Conservation (phyloP, 352 stramenopile species). For the Pythium aquatile region DNA sequence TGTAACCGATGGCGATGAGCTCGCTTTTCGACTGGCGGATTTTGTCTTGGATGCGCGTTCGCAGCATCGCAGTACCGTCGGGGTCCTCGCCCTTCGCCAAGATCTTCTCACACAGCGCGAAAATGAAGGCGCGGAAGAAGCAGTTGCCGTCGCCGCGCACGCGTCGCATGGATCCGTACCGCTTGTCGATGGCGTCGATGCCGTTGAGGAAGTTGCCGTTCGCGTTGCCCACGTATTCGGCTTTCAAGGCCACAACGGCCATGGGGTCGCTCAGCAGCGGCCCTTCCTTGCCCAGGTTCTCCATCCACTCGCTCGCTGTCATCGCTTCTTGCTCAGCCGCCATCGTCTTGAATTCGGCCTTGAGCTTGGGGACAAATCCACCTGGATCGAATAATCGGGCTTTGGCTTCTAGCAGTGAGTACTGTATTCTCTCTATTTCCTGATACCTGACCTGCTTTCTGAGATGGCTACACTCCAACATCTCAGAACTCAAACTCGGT, state of each 20-base stretch:
- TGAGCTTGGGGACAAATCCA: not conserved
- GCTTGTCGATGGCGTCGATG: slow-evolving; percentile 58
- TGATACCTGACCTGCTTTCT: slow-evolving; percentile 13
- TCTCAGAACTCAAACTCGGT: slow-evolving; percentile 11
- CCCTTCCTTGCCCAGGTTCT: slow-evolving; percentile 13
- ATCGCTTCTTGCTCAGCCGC: slow-evolving; percentile 2
- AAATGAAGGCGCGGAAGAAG: slow-evolving; percentile 91
- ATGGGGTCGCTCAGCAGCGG: slow-evolving; percentile 61
- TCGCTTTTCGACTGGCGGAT: slow-evolving; percentile 71
- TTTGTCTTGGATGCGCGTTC: slow-evolving; percentile 46
- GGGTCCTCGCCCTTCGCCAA: slow-evolving; percentile 32
- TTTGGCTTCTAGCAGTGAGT: not conserved
- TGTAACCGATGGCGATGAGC: slow-evolving; percentile 86
- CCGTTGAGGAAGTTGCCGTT: slow-evolving; percentile 73
- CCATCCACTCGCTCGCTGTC: slow-evolving; percentile 23
- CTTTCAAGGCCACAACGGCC: slow-evolving; percentile 52
- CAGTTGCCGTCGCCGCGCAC: slow-evolving; percentile 91
- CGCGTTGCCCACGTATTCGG: slow-evolving; percentile 71
- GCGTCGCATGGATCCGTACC: slow-evolving; percentile 74
- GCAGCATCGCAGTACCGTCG: slow-evolving; percentile 30
- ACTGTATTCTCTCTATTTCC: slow-evolving; percentile 22
- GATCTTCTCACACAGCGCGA: slow-evolving; percentile 82
- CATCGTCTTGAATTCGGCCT: not conserved
- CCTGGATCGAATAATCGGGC: not conserved
- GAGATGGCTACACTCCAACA: slow-evolving; percentile 22